Conservation (phyloP, 495 filamentous ascomycete species). For the Tuber indicum region DNA sequence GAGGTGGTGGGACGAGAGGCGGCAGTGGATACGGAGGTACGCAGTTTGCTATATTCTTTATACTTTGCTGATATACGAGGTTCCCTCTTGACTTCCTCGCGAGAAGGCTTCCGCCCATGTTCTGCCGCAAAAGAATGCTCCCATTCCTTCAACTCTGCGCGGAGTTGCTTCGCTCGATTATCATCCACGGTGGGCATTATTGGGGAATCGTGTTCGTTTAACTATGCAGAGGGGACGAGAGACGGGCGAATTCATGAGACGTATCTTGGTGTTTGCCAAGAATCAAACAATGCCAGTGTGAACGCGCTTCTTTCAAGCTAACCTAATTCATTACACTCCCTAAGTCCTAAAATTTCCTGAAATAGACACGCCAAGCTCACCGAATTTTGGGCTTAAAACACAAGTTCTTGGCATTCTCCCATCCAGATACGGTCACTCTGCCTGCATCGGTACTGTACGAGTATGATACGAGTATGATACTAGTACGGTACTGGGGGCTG, state of each 20-base stretch:
- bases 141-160: constrained; percentile 77
- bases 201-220: neutral
- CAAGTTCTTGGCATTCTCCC: neutral
- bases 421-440: neutral
- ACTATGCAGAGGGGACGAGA: neutral
- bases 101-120: constrained; percentile 71
- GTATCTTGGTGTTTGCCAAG: neutral
- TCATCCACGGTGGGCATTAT: neutral
- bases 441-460: too few species aligned
- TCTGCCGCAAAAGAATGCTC: constrained; percentile 66
- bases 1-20: constrained; percentile 41
- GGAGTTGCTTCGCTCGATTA: constrained; percentile 45
- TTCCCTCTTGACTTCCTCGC: constrained; percentile 81
- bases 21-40: constrained; percentile 41
- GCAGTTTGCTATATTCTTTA: constrained; percentile 69
- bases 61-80: constrained; percentile 67
- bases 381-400: neutral
- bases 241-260: neutral
- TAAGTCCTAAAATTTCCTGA: neutral
- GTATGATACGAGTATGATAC: too few species aligned
- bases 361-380: neutral
- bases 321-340: neutral
- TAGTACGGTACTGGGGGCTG: too few species aligned
- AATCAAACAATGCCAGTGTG: neutral
- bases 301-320: neutral